Base-by-base conservation (phyloP, 805 yeast species). In the Myxozyma sirexii region DNA sequence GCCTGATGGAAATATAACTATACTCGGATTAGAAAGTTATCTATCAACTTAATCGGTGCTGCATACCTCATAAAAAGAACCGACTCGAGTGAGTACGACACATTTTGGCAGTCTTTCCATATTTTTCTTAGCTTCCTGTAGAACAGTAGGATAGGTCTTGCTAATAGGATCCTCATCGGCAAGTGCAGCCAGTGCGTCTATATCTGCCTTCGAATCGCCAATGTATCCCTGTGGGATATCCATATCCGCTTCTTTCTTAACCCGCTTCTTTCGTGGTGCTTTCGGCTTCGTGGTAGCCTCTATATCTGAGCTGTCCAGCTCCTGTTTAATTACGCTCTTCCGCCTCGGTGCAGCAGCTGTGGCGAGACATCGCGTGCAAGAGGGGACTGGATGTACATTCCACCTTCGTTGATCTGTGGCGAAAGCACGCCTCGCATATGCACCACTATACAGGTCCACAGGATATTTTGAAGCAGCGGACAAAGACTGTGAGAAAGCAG, bases 1-100 rank as follows among this genome's bases (percentile, higher is more conserved):
- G 98, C 98, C 62, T 91, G 96, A 54, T 92, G 92, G 69, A 88
- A 90, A 70, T 94, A 94, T 2, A 93, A 75, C 74, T 76, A 75
- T 62, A 65, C 47, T 21, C 19, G 15, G 23, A 23, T n/a, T 37
- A 15, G 23, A n/a, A n/a, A n/a, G 5, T 17, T 26, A 6, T 3
- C 15, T 2, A 7, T 21, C 5, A 41, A 3, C 8, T 21, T 21
- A 23, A 23, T 10, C 12, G 17, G n/a, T n/a, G 60, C 17, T 15
- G 3, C 10, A 5, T 38, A 65, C 68, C 65, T 90, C 97, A 67
- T 88, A 90, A 72, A 90, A 90, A 23, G 91, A 83, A 0, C 97
- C 97, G 38, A 91, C 92, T 67, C 90, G 96, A 0, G 91, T 85
- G 39, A 86, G 69, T 0, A 88, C 85, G 0, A 87, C 85, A 62